Evolutionary conservation across 805 yeast genomes (phyloP), one percentile per base, ranked within the genome.

Genomic region (Hanseniaspora lindneri): DNA sequence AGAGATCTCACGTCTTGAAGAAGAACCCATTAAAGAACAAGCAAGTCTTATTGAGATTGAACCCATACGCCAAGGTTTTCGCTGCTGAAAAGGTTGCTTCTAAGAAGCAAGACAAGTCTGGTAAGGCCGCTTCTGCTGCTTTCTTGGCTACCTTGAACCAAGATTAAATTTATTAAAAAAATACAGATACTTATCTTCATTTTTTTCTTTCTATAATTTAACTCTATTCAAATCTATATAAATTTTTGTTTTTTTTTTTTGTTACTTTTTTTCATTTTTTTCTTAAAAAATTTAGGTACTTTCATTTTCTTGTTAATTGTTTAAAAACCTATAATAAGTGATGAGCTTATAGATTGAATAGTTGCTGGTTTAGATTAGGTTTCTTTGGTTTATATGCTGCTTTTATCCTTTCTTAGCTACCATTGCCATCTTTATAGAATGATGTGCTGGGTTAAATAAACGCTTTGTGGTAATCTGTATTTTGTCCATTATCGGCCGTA

Each of bases 1-100:
- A 88, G 88, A 83, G 94, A 73, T 70, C 86, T 60, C 86, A 83
- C 79, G 94, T 85, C 70, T 80, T 80, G 73, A 92, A 92, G 96
- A 88, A 87, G 89, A 89, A 85, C 88, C 94, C 96, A 73, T 82
- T 87, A 71, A 89, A 86, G 92, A 92, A 92, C 96, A 88, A 86
- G 81, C 95, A 86, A 77, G 89, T 88, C 66, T 74, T 87, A 70
- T 80, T 87, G 72, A 86, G 96, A 79, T 83, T 92, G 73, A 92
- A 92, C 95, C 99, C 99, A 62, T 92, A 92, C 81, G 97, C 98
- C 65, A 86, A 85, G 83, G 94, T 89, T 64, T 89, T 80, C 76
- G 67, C 95, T 65, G 87, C 83, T 71, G 80, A 86, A 77, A 85
- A 85, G 75, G 75, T 81, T 61, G 95, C 94, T 66, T 79, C 88